Percentiles rank a stretch among this genome's conserved stretches.
These are phyloP conservation scores for Colletotrichum sp. DNA, from an alignment of 2,329 filamentous ascomycete species.

Conservation along the genomic window DNA sequence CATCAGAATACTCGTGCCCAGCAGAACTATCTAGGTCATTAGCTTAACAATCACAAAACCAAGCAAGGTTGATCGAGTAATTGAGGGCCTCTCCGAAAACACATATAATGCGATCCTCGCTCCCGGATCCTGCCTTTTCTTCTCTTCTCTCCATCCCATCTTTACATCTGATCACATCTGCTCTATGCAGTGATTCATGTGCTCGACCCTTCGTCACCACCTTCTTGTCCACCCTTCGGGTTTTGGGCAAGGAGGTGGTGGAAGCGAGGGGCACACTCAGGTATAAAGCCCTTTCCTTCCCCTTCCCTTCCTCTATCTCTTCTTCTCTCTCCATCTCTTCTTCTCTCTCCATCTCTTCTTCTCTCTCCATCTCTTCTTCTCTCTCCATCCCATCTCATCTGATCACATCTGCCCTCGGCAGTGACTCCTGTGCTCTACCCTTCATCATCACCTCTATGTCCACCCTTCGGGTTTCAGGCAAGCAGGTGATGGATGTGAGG, in stretches of 20 bases:
- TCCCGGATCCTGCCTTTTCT: background rate
- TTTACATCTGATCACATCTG: background rate
- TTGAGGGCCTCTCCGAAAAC: background rate
- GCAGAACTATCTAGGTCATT: background rate
- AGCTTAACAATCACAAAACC: background rate
- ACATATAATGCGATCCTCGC: background rate
- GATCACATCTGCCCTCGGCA: background rate
- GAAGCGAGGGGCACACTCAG: background rate
- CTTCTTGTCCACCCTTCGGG: background rate
- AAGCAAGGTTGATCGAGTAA: background rate
- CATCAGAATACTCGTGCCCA: background rate
- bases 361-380: background rate
- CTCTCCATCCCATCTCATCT: background rate
- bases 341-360: background rate
- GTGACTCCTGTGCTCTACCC: background rate
- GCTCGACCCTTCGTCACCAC: background rate
- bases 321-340: background rate
- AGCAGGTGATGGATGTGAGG: background rate
- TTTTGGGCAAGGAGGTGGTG: background rate
- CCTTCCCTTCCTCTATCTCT: too few species aligned
- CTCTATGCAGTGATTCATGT: background rate
- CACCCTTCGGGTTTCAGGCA: background rate
- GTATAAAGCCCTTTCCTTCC: too few species aligned
- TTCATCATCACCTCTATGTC: background rate
- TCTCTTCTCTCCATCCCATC: background rate